Base-by-base conservation (phyloP, 139 green algal species). In the Chlorella sp. region DNA sequence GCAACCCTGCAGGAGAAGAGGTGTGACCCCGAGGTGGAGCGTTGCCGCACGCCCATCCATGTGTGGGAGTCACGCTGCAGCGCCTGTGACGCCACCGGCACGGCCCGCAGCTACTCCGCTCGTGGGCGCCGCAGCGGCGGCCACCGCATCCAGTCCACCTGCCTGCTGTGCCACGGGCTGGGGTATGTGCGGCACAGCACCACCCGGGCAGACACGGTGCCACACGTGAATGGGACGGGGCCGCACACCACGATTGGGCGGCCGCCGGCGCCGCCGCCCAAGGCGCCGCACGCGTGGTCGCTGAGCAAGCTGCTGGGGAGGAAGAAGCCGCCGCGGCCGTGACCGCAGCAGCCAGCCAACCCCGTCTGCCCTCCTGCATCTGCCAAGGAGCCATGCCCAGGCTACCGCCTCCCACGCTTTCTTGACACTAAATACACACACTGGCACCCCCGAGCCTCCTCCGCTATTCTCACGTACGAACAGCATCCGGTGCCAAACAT, bases 111-210 rank as follows among this genome's bases (percentile, higher is more conserved):
- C 82, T 9, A 34, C 39, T 11, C n/a, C 4, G n/a, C 80, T 22
- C 39, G 15, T 0, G 19, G 83, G 26, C 42, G 28, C 3, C 57
- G n/a, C 16, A n/a, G 3, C 3, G 22, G 28, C 48, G 57, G 66
- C 15, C 68, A 48, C 61, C 36, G 66, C 37, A 14, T 60, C 3
- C 24, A 60, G 24, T 7, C 83, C 0, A 68, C 80, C 24, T 88
- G 84, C 68, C n/a, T 88, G 84, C 64, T 81, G 39, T 88, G 84
- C 84, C 40, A 80, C 68, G 84, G 84, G n/a, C 30, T 88, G 39
- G 84, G 84, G 12, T 88, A 88, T 57, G 84, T 88, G 68, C 84
- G 84, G 84, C 84, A 88, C 84, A 88, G 68, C 68, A 88, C 15
- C 66, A 81, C 68, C 37, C 84, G 32, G 30, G 14, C 15, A 19